phyloP scores from a whole-genome alignment of 768 basidiomycete genomes.

The Russula virescens region DNA sequence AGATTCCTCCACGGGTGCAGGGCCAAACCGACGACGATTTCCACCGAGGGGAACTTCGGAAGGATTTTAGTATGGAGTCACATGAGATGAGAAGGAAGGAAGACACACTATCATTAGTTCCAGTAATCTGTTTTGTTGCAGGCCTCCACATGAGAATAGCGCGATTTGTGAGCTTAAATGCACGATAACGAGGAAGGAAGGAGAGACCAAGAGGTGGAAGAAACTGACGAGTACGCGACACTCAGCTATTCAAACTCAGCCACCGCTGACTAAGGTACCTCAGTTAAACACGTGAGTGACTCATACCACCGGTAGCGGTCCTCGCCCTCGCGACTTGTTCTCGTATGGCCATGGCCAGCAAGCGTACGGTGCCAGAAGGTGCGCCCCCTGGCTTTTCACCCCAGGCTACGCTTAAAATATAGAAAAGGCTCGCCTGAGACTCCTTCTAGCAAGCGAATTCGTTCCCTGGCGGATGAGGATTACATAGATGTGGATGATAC shows the following conservation, averaged over 20 bases:
- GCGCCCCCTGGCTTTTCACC: neutral
- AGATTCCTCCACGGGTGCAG: slow-evolving; percentile 74
- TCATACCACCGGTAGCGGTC: neutral
- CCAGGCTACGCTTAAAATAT: neutral
- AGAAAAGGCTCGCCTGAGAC: slow-evolving; percentile 25
- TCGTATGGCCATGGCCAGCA: slow-evolving; percentile 10
- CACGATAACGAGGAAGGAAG: slow-evolving; percentile 22
- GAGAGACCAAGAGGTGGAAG: slow-evolving; percentile 22
- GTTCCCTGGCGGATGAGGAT: slow-evolving; percentile 48
- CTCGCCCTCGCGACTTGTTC: neutral
- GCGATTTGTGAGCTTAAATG: slow-evolving; percentile 4
- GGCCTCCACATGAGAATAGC: slow-evolving; percentile 71
- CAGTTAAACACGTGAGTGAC: neutral
- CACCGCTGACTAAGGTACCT: slow-evolving; percentile 9
- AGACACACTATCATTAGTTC: slow-evolving; percentile 82
- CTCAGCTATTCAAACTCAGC: slow-evolving; percentile 22
- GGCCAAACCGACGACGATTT: slow-evolving; percentile 86
- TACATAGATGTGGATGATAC: slow-evolving; percentile 51
- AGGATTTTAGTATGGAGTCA: slow-evolving; percentile 7
- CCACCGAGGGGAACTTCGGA: slow-evolving; percentile 61
- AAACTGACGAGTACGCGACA: slow-evolving; percentile 1
- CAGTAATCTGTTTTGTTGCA: slow-evolving; percentile 83
- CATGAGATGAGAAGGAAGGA: neutral
- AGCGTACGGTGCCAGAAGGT: slow-evolving; percentile 29
- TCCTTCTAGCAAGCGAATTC: slow-evolving; percentile 37